Percentiles rank a stretch among this genome's conserved stretches.
Conservation (phyloP, 2,329 filamentous ascomycete genomes). For the Paraphoma chrysanthemicola region DNA sequence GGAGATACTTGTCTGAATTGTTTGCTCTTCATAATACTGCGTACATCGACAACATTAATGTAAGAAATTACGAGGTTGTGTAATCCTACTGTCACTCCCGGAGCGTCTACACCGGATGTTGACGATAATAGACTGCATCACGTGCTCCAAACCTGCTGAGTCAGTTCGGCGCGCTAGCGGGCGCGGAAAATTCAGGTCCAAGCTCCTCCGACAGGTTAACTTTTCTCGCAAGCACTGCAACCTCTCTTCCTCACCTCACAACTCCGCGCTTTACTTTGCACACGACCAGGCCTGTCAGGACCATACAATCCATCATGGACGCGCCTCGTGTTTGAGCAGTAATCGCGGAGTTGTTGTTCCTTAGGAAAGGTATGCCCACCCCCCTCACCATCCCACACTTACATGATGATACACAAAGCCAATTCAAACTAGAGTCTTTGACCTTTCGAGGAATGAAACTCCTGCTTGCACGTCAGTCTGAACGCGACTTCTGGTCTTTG, state of each 20-base stretch:
- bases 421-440: constrained; percentile 56
- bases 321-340: background rate
- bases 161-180: constrained; percentile 2
- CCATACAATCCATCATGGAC: background rate
- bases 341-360: background rate
- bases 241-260: constrained; percentile 2
- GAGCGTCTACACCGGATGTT: too few relatives aligned
- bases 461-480: constrained; percentile 54
- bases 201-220: constrained; percentile 13
- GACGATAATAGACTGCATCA: too few relatives aligned
- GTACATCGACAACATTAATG: too few relatives aligned
- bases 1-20: too few relatives aligned
- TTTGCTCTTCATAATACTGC: too few relatives aligned
- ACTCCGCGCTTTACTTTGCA: background rate
- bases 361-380: constrained; percentile 18
- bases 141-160: background rate
- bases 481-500: constrained; percentile 25
- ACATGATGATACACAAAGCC: constrained; percentile 52
- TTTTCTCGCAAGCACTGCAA: constrained; percentile 15
- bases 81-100: too few relatives aligned
- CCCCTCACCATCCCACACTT: constrained; percentile 13
- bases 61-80: too few relatives aligned
- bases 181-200: constrained; percentile 5
- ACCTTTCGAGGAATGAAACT: constrained; percentile 53
- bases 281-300: background rate